Conservation (phyloP, 2,329 filamentous ascomycete species). For the Hymenotorrendiella dingleyae region DNA sequence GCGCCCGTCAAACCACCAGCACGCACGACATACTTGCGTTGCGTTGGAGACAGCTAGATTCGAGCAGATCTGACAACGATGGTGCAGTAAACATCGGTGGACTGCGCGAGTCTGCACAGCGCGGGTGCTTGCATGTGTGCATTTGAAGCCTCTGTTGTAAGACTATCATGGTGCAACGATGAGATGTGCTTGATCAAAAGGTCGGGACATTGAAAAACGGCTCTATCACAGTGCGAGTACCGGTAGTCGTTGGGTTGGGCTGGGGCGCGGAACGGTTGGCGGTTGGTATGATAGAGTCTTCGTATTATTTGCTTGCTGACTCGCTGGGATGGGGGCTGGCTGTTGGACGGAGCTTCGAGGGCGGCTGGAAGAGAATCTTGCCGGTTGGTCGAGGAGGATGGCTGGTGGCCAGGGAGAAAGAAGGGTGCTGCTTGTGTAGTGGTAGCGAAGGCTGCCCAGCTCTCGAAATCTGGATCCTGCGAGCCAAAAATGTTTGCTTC, state of each 20-base stretch:
- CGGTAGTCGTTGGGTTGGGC: too few relatives aligned
- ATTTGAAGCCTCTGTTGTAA: conserved; percentile 10
- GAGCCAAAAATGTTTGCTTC: background rate
- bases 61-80: conserved; percentile 26
- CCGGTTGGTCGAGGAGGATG: too few relatives aligned
- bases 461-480: conserved; percentile 1
- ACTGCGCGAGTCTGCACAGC: conserved; percentile 21
- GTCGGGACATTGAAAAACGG: too few relatives aligned
- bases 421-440: too few relatives aligned
- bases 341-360: background rate
- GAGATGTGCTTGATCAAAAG: background rate
- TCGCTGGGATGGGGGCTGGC: background rate
- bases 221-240: too few relatives aligned
- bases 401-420: too few relatives aligned
- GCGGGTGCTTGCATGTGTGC: conserved; percentile 23
- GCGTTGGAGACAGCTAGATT: conserved; percentile 18
- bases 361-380: background rate
- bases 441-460: conserved; percentile 8
- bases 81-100: conserved; percentile 19
- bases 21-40: conserved; percentile 26
- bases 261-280: too few relatives aligned
- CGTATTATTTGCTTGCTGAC: too few relatives aligned
- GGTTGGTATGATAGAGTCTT: too few relatives aligned
- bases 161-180: conserved; percentile 4
- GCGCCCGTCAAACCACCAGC: conserved; percentile 13